Percentiles rank a stretch among this genome's conserved stretches.
Evolutionary conservation across 495 filamentous ascomycete genomes (phyloP).

Genomic region (Annulohypoxylon stygium): DNA sequence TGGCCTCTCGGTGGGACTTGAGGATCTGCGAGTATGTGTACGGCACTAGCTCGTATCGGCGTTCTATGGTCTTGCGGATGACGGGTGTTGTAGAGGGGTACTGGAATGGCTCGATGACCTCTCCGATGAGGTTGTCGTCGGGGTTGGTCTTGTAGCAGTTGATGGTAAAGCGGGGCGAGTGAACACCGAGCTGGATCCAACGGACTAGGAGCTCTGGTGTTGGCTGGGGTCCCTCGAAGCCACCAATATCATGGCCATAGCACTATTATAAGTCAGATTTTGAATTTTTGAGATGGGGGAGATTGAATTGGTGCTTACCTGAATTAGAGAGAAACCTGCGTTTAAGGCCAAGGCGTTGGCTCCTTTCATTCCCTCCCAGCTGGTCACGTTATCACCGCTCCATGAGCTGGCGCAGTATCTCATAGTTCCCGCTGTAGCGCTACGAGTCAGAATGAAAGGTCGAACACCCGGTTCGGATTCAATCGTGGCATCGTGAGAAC

Average conservation of each 20-base stretch:
- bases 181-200: slow-evolving; percentile 77
- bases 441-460: slow-evolving; percentile 75
- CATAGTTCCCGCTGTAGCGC: slow-evolving; percentile 76
- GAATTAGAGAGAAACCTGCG: slow-evolving; percentile 73
- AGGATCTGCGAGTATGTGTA: slow-evolving; percentile 75
- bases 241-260: slow-evolving; percentile 78
- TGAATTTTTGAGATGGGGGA: neutral
- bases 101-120: slow-evolving; percentile 81
- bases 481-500: slow-evolving; percentile 72
- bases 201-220: slow-evolving; percentile 75
- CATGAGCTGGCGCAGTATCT: slow-evolving; percentile 74
- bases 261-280: slow-evolving; percentile 56
- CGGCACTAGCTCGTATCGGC: slow-evolving; percentile 76
- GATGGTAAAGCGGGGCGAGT: slow-evolving; percentile 77
- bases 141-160: slow-evolving; percentile 80
- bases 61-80: slow-evolving; percentile 72
- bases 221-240: slow-evolving; percentile 78
- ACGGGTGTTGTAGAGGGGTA: slow-evolving; percentile 72
- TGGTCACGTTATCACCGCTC: slow-evolving; percentile 75
- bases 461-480: slow-evolving; percentile 67
- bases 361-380: slow-evolving; percentile 77
- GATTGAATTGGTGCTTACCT: slow-evolving; percentile 49
- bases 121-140: slow-evolving; percentile 70
- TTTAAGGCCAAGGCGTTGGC: slow-evolving; percentile 74
- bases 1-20: slow-evolving; percentile 68